Evolutionary conservation across 1,139 yeast genomes (phyloP), one percentile per base, ranked within the genome.

Genomic region (Yamadazyma conglobata): DNA sequence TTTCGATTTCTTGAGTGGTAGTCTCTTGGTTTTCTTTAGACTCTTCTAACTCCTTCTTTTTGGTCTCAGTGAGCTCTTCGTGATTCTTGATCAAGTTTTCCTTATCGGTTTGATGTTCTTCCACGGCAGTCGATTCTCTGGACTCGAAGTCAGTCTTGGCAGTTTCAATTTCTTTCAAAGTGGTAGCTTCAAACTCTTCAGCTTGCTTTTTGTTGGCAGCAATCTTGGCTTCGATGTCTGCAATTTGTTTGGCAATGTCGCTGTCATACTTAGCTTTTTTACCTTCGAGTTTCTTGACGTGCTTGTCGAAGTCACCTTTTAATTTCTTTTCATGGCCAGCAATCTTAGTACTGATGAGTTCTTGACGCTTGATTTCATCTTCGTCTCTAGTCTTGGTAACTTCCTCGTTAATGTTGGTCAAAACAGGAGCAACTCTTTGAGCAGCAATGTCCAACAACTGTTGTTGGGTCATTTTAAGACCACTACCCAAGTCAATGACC

Each of bases 361-460:
- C 63, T 42, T 67, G 63, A 40, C 64, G 60, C 37, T 61, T 64
- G 40, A 63, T 66, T 40, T 64, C 69, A 47, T 69, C 75, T 43
- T 67, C 74, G 38, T 64, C 48, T 43, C 70, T 56, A 24, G 73
- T 65, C 43, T 67, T 66, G 31, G 59, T 54, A 31, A 73, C 80
- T 40, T 71, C 70, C 12, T 66, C 70, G 44, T 73, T 71, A 47
- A 74, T 73, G 40, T 55, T 62, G 25, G 68, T 59, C 46, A 75
- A 58, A 19, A 74, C 71, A 3, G 81, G 81, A 15, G 76, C 74
- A 23, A 75, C 77, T 44, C 80, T 64, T 42, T 59, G 60, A 24
- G 74, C 73, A 15, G 80, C 80, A 49, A 75, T 70, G 29, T 66
- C 79, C 42, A 73, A 60, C 42, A 75, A 66, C 50, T 74, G 77